These are phyloP conservation scores for Linnemannia zychae DNA, from an alignment of 192 early-diverging fungal species.

Conservation along the genomic window DNA sequence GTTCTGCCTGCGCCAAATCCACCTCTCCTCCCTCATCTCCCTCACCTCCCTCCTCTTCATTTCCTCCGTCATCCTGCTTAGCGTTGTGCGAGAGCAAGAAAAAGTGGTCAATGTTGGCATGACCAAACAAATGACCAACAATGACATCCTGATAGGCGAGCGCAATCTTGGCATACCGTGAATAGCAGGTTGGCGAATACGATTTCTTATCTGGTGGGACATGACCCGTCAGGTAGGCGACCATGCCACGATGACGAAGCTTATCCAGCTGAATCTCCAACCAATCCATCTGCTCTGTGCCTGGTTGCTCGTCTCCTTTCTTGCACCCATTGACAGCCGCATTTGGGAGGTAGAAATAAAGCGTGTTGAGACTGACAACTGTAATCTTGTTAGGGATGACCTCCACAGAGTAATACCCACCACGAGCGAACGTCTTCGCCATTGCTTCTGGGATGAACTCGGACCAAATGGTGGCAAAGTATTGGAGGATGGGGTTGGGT, in stretches of 20 bases:
- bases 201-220: conserved; percentile 64
- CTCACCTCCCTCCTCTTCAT: conserved; percentile 26
- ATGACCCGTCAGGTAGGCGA: conserved; percentile 65
- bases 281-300: conserved; percentile 68
- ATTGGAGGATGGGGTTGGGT: conserved; percentile 56
- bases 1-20: conserved; percentile 11
- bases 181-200: conserved; percentile 65
- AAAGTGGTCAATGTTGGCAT: conserved; percentile 71
- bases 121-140: conserved; percentile 69
- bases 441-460: conserved; percentile 68
- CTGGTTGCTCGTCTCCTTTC: conserved; percentile 60
- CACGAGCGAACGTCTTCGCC: conserved; percentile 60
- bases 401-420: conserved; percentile 70
- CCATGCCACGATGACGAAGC: conserved; percentile 50
- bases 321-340: conserved; percentile 67
- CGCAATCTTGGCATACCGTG: conserved; percentile 62
- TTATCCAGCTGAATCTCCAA: conserved; percentile 58
- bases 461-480: conserved; percentile 64
- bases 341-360: conserved; percentile 68
- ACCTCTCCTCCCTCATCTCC: conserved; percentile 53
- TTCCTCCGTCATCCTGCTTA: conserved; percentile 10
- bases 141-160: conserved; percentile 57
- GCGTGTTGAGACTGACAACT: conserved; percentile 70
- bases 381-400: conserved; percentile 59
- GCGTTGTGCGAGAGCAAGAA: conserved; percentile 59